Base-by-base conservation (phyloP, 2,329 filamentous ascomycete genomes). In the Trichoderma asperellum region DNA sequence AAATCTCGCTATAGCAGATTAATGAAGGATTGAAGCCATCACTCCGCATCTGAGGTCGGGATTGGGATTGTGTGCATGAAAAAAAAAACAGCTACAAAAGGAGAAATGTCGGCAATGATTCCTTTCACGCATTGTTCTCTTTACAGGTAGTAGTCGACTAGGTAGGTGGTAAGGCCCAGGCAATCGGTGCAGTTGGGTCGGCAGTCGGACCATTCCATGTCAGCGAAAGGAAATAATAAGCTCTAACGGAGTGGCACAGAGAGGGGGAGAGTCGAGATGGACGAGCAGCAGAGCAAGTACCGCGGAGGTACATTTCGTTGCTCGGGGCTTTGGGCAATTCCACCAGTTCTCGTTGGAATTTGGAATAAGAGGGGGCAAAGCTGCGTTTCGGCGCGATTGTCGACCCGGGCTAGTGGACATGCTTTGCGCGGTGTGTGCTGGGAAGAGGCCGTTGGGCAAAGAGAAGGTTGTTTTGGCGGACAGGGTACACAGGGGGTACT, bases 301-400 rank as follows among this genome's bases (percentile, higher is more conserved):
- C 32, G n/a, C 56, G 56, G 56, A 16, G n/a, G 56, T 58, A 37
- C 56, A 8, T 56, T 56, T 56, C 7, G 40, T n/a, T n/a, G 40
- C 40, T 56, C 53, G 29, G 53, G 18, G 18, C 47, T 5, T 49
- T 49, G 18, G 4, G 4, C 43, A 7, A 47, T 47, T 47, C 18
- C 43, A 47, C n/a, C n/a, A 47, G n/a, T 12, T 40, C 14, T 4
- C 40, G 43, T 21, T 4, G n/a, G 4, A 24, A 49, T 21, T 11
- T 21, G 47, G 47, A 49, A 49, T 49, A 49, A 49, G 21, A 49
- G 47, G 47, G n/a, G n/a, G n/a, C n/a, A 49, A 49, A 12, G 18
- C n/a, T 24, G 18, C 10, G 47, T 34, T 43, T 65, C 62, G 62
- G 62, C 52, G 62, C 24, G 62, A 65, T 65, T 47, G 62, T 65